A percentile compares a stretch with the other conserved stretches of the same genome.
These are phyloP conservation scores for Lentinula raphanica DNA, from an alignment of 768 basidiomycete genomes.

Conservation along the genomic window DNA sequence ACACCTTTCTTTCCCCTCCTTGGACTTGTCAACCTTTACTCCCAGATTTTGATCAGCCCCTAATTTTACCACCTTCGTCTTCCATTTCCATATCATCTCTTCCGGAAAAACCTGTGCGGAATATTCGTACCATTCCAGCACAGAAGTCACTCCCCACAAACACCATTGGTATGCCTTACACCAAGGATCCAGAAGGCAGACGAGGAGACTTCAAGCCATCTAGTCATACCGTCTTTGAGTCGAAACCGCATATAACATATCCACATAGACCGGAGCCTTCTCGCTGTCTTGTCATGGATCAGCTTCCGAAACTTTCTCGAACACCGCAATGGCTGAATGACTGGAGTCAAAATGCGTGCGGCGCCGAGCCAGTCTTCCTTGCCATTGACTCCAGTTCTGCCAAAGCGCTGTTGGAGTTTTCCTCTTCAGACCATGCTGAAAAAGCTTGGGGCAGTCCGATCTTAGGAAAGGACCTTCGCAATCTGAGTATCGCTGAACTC, in stretches of 20 bases:
- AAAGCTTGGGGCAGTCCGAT: conserved; percentile 47
- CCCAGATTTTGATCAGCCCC: neutral
- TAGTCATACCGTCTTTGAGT: conserved; percentile 14
- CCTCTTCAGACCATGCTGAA: conserved; percentile 36
- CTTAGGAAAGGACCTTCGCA: conserved; percentile 27
- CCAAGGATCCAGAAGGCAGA: conserved; percentile 39
- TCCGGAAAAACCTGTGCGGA: conserved; percentile 7
- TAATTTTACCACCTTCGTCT: neutral
- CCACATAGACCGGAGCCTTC: conserved; percentile 41
- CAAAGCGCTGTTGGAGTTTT: conserved; percentile 51
- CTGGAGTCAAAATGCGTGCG: conserved; percentile 39
- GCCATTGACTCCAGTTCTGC: conserved; percentile 35
- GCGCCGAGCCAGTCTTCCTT: conserved; percentile 31
- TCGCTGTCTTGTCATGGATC: conserved; percentile 52
- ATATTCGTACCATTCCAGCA: neutral
- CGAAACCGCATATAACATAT: conserved; percentile 11
- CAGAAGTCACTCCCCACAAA: conserved; percentile 10
- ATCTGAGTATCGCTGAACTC: conserved; percentile 29
- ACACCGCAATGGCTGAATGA: conserved; percentile 33
- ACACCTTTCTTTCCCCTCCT: conserved; percentile 8
- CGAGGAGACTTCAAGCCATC: conserved; percentile 39
- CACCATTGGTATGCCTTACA: conserved; percentile 42
- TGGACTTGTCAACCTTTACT: neutral
- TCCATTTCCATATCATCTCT: neutral
- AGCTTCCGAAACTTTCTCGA: conserved; percentile 46